Conservation (phyloP, 2,329 filamentous ascomycete genomes). For the Botrytis fragariae region DNA sequence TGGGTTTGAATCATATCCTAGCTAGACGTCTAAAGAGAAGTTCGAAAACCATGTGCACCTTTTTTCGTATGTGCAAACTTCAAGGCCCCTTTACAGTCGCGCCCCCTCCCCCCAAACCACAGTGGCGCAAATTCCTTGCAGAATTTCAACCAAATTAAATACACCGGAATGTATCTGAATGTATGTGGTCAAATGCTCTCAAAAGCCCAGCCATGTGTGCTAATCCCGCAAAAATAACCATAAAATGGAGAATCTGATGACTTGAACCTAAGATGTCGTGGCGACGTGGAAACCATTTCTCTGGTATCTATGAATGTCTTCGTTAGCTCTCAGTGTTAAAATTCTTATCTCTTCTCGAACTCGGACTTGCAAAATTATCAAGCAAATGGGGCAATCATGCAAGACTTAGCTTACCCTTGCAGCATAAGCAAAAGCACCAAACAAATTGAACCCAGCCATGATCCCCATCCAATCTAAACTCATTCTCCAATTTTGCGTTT, state of each 20-base stretch:
- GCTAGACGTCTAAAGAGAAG: no score
- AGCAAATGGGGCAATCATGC: no score
- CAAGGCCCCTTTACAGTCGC: no score
- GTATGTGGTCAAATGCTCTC: conserved; percentile 23
- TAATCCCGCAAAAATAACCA: conserved; percentile 31
- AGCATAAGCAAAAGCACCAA: conserved; percentile 18
- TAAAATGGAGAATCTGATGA: conserved; percentile 35
- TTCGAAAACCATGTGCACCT: no score
- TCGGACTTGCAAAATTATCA: no score
- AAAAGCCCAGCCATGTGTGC: conserved; percentile 28
- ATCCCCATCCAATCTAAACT: conserved; percentile 22
- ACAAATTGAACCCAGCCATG: conserved; percentile 20
- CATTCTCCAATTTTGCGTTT: conserved; percentile 23
- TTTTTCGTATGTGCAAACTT: no score
- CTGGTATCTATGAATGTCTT: conserved; percentile 22
- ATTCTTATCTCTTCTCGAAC: neutral
- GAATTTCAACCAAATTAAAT: no score
- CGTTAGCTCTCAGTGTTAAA: neutral
- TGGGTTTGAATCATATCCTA: no score
- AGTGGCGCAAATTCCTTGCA: no score
- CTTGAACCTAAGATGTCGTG: conserved; percentile 32
- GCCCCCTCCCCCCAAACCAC: no score
- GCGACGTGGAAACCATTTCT: conserved; percentile 26
- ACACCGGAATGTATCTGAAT: neutral
- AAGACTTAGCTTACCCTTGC: neutral